Evolutionary conservation across 768 basidiomycete species (phyloP), one percentile per base, ranked within the genome.

Genomic region (Grammothele lineata): DNA sequence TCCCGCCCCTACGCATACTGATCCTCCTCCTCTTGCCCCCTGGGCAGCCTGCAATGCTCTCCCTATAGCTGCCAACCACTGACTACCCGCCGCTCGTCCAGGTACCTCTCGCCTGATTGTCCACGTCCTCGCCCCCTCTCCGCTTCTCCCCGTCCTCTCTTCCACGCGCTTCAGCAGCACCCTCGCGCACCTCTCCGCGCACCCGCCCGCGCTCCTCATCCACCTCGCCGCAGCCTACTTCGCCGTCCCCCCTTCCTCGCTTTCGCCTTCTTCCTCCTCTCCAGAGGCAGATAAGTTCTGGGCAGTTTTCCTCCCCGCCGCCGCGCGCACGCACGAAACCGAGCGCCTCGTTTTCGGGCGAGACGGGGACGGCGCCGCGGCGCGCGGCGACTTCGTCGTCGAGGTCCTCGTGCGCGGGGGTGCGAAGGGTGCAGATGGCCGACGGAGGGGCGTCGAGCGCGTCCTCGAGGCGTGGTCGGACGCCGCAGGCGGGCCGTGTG

Each of bases 181-280:
- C 1, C 68, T 91, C 21, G 70, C 77, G 0, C 81, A 84, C 52
- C 54, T 89, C 14, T 77, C 73, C 36, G 77, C 84, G 0, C 86
- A 91, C 58, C 86, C 91, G 2, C 75, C 87, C 0, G 69, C 72
- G 1, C 74, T 96, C 43, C 67, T 97, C 27, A 61, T 59, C 6
- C 78, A 90, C 58, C 67, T 98, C 40, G 75, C 87, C 2, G 73
- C 70, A 22, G 79, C 81, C 7, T 92, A 89, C 61, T 72, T 89
- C 37, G 77, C 80, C 2, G 77, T 75, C 0, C 89, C 91, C 0
- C 51, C 35, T 8, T 85, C 87, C 1, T 79, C 85, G 7, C 66
- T 71, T 33, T 77, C 80, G 8, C 56, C 76, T 0, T 68, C 73
- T n/a, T 30, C 27, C 27, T 30, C 27, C 27, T 36, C 35, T 6